Conservation (phyloP, 768 basidiomycete species). For the Chalciporus sphaerocephalus region DNA sequence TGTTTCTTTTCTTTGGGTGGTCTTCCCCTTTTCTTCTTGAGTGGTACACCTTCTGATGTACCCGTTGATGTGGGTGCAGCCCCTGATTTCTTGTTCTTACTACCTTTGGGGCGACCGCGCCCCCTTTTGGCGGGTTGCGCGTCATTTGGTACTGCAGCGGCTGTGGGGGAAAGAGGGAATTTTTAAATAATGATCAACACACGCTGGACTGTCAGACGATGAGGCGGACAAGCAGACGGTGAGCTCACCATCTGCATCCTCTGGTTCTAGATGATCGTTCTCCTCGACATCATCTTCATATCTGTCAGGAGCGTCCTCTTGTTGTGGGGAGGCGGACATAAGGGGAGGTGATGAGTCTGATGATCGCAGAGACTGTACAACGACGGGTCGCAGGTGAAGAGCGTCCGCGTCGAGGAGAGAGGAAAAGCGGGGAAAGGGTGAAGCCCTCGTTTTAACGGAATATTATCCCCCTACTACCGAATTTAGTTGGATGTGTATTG, state of each 20-base stretch:
- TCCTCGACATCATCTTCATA: constrained; percentile 56
- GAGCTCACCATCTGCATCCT: constrained; percentile 30
- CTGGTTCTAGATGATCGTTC: constrained; percentile 40
- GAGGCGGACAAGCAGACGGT: constrained; percentile 10
- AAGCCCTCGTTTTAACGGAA: constrained; percentile 72
- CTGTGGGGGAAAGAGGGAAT: constrained; percentile 28
- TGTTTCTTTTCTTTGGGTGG: constrained; percentile 46
- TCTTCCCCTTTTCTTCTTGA: constrained; percentile 47
- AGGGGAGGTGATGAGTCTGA: constrained; percentile 19
- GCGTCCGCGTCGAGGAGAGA: constrained; percentile 39
- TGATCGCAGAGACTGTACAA: constrained; percentile 24
- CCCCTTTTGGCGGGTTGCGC: constrained; percentile 59
- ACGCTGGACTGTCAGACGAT: constrained; percentile 10
- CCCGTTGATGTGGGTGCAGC: constrained; percentile 29
- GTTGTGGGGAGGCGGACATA: constrained; percentile 63
- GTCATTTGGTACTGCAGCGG: constrained; percentile 38
- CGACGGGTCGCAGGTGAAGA: constrained; percentile 19
- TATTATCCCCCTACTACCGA: constrained; percentile 64
- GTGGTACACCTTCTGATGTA: constrained; percentile 26
- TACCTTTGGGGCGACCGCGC: constrained; percentile 86
- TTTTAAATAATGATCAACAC: constrained; percentile 16
- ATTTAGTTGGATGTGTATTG: constrained; percentile 62
- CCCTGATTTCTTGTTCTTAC: constrained; percentile 63
- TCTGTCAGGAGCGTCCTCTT: constrained; percentile 53
- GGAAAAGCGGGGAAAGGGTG: constrained; percentile 62